A percentile compares a stretch with the other conserved stretches of the same genome.
Evolutionary conservation across 805 yeast genomes (phyloP).

Genomic region (Kazachstania psychrophila): DNA sequence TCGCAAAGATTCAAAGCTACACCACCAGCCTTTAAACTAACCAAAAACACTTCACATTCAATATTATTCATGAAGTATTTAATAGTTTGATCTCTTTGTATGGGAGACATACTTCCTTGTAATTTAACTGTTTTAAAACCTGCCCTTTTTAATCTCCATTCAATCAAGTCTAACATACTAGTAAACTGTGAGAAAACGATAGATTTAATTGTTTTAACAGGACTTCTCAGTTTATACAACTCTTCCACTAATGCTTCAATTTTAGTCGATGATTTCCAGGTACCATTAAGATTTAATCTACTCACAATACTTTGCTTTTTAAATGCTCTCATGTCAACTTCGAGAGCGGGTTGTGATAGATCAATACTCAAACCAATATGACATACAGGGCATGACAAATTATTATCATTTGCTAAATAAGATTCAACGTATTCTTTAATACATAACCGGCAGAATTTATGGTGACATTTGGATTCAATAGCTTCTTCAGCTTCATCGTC

Average conservation of each 20-base stretch:
- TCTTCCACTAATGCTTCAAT: slow-evolving; percentile 95
- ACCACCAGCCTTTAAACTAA: slow-evolving; percentile 96
- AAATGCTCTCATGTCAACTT: slow-evolving; percentile 45
- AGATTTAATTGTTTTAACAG: slow-evolving; percentile 80
- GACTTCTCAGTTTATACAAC: slow-evolving; percentile 75
- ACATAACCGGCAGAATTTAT: slow-evolving; percentile 87
- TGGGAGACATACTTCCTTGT: slow-evolving; percentile 96
- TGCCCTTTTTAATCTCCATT: slow-evolving; percentile 90
- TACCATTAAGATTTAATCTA: slow-evolving; percentile 76
- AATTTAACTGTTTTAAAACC: slow-evolving; percentile 91
- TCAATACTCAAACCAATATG: slow-evolving; percentile 90
- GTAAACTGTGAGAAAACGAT: slow-evolving; percentile 97
- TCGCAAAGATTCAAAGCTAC: slow-evolving; percentile 94
- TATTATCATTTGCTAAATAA: slow-evolving; percentile 42
- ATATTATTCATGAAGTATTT: slow-evolving; percentile 88
- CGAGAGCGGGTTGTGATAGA: slow-evolving; percentile 74
- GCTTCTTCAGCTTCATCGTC: slow-evolving; percentile 99
- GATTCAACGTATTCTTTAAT: slow-evolving; percentile 83
- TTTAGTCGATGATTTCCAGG: slow-evolving; percentile 91
- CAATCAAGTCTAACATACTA: slow-evolving; percentile 89
- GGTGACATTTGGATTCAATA: slow-evolving; percentile 88
- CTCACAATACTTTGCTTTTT: slow-evolving; percentile 65
- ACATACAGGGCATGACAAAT: slow-evolving; percentile 88
- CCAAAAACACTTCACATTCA: slow-evolving; percentile 85
- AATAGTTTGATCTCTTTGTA: slow-evolving; percentile 87